Evolutionary conservation across 169 alveolate genomes (phyloP), one percentile per base, ranked within the genome.

Genomic region (Plasmodium coatneyi): DNA sequence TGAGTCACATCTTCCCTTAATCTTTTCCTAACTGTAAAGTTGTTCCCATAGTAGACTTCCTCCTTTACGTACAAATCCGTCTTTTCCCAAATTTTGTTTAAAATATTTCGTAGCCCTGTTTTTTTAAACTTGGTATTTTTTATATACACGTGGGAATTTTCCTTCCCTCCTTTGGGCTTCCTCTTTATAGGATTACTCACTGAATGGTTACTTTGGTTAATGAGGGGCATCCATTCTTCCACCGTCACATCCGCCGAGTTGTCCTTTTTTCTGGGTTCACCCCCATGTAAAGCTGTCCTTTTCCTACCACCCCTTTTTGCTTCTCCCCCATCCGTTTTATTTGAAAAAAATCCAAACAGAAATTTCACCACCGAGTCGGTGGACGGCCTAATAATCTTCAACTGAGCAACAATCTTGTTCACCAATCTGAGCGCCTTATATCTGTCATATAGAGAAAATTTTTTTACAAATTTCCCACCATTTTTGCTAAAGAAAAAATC

Each of bases 61-160:
- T 86, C 93, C 25, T 76, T 86, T 86, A 86, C 71, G 70, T 74
- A 86, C 46, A 86, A 32, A 86, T 86, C 86, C 6, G 86, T 86
- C n/a, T 86, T 74, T n/a, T 54, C 32, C 93, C 93, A 86, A 52
- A 86, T 78, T 74, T 30, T 86, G 46, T 86, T 86, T 86, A 86
- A 76, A 86, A 86, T 49, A 74, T 74, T 86, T 52, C 83, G 36
- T 32, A 86, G 30, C 39, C 78, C 41, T 14, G 49, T 25, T 86
- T 86, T 86, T 74, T 43, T 86, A 76, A 28, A 86, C 80, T 70
- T 86, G 39, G 12, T 32, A 43, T 74, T 52, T 56, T 86, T 86
- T 56, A 86, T 74, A 52, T 86, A 86, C 16, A 86, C 46, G 70
- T 86, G 71, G 14, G 71, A 7, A 41, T 76, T 36, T 54, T 22